These are phyloP conservation scores for Dittrichia graveolens DNA, from an alignment of 129 eudicot species.

Conservation along the genomic window DNA sequence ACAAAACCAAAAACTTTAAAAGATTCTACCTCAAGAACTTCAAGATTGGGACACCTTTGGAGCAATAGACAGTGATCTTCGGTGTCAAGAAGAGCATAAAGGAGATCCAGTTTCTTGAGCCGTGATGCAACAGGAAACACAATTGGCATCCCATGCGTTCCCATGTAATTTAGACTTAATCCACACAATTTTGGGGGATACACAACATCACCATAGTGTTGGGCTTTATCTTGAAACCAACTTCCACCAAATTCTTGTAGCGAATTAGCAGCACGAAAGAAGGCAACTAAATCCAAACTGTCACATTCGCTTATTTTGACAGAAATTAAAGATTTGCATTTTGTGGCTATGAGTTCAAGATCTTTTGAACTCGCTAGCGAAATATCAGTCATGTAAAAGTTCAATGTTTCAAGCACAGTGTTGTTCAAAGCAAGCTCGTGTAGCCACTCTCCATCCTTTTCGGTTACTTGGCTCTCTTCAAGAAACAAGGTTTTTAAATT, in stretches of 20 bases:
- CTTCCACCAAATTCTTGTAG: slow-evolving; percentile 84
- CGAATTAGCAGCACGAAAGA: slow-evolving; percentile 55
- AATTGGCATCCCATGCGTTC: slow-evolving; percentile 57
- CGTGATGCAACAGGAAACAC: slow-evolving; percentile 62
- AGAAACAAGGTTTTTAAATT: slow-evolving; percentile 59
- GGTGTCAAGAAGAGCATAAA: slow-evolving; percentile 62
- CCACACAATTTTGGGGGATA: slow-evolving; percentile 59
- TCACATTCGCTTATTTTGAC: slow-evolving; percentile 77
- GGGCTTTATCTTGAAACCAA: slow-evolving; percentile 53
- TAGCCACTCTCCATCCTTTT: slow-evolving; percentile 72
- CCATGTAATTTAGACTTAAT: slow-evolving; percentile 64
- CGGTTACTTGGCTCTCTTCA: slow-evolving; percentile 67
- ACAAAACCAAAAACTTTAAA: not conserved
- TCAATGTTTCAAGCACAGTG: slow-evolving; percentile 63
- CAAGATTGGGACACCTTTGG: slow-evolving; percentile 71
- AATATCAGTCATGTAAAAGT: slow-evolving; percentile 80
- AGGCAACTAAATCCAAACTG: slow-evolving; percentile 46
- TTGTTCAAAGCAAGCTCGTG: slow-evolving; percentile 74
- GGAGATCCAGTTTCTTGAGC: slow-evolving; percentile 72
- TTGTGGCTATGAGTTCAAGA: slow-evolving; percentile 73
- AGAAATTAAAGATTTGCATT: slow-evolving; percentile 54
- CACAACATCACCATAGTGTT: slow-evolving; percentile 41
- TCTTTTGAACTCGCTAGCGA: slow-evolving; percentile 45
- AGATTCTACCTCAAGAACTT: slow-evolving; percentile 73
- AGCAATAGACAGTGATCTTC: slow-evolving; percentile 66